These are phyloP conservation scores for Obba rivulosa DNA, from an alignment of 768 basidiomycete species.

Conservation along the genomic window DNA sequence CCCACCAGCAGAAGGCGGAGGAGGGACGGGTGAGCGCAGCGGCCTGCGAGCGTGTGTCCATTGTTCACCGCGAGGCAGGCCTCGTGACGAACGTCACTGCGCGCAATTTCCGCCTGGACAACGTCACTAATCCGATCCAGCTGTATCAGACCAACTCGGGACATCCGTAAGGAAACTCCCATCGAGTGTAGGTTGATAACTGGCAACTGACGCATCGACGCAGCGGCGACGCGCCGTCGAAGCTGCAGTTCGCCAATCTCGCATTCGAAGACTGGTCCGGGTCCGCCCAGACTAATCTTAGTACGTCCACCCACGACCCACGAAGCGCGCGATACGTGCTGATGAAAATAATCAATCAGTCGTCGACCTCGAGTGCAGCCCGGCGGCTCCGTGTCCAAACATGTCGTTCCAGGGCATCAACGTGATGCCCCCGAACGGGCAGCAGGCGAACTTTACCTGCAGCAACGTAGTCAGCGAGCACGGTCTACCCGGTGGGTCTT, in stretches of 20 bases:
- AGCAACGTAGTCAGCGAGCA: slow-evolving; percentile 37
- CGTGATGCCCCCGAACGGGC: slow-evolving; percentile 32
- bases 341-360: slow-evolving; percentile 25
- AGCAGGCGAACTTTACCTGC: slow-evolving; percentile 37
- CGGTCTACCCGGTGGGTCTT: slow-evolving; percentile 13
- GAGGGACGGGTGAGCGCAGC: slow-evolving; percentile 36
- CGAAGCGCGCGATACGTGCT: too few species aligned
- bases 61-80: slow-evolving; percentile 24
- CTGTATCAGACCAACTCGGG: slow-evolving; percentile 49
- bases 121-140: slow-evolving; percentile 41
- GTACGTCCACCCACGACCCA: slow-evolving; percentile 5
- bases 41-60: background rate
- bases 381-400: slow-evolving; percentile 40
- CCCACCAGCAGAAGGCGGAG: slow-evolving; percentile 54
- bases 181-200: background rate
- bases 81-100: slow-evolving; percentile 39
- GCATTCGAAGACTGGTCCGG: slow-evolving; percentile 44
- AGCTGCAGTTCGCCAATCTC: slow-evolving; percentile 41
- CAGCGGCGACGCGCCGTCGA: slow-evolving; percentile 47
- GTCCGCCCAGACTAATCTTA: slow-evolving; percentile 27
- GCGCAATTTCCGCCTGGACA: slow-evolving; percentile 40
- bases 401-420: slow-evolving; percentile 34
- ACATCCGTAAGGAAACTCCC: slow-evolving; percentile 29
- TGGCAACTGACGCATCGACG: background rate
- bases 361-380: slow-evolving; percentile 46